Evolutionary conservation across 1,139 yeast genomes (phyloP).

Genomic region (Nadsonia commutata): DNA sequence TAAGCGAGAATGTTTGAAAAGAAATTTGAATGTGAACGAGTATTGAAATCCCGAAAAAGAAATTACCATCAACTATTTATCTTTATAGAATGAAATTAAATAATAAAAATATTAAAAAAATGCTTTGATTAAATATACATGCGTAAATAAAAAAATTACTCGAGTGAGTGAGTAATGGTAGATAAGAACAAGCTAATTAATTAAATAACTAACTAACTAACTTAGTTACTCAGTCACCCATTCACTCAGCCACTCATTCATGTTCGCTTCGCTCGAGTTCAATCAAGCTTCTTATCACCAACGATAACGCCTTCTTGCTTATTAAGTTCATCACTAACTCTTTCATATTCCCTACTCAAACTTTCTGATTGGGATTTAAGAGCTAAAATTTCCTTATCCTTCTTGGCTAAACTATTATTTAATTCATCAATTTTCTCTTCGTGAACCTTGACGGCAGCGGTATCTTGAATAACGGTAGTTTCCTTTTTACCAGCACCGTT

Average conservation of each 20-base stretch:
- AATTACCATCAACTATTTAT: not conserved
- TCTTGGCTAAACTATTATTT: constrained; percentile 40
- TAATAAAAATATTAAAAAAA: too few species aligned
- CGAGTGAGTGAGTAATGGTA: too few species aligned
- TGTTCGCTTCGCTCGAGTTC: too few species aligned
- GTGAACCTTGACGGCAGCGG: constrained; percentile 11
- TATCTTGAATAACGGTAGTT: constrained; percentile 17
- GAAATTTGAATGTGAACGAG: too few species aligned
- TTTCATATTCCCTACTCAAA: constrained; percentile 50
- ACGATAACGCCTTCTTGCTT: constrained; percentile 13
- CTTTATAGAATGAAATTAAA: not conserved
- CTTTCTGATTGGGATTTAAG: constrained; percentile 61
- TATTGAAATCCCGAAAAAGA: not conserved
- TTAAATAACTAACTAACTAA: too few species aligned
- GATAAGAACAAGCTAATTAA: too few species aligned
- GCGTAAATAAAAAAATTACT: too few species aligned
- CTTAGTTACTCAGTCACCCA: too few species aligned
- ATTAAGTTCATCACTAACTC: constrained; percentile 29
- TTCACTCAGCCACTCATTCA: too few species aligned
- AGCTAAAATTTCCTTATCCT: constrained; percentile 47
- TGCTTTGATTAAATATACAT: too few species aligned
- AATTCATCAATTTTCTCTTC: constrained; percentile 31
- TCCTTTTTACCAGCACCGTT: constrained; percentile 11
- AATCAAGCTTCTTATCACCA: constrained; percentile 20
- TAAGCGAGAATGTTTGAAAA: constrained; percentile 15